Percentiles rank a stretch among this genome's conserved stretches.
These are phyloP conservation scores for Sporothrix schenckii DNA, from an alignment of 2,329 filamentous ascomycete genomes.

Conservation along the genomic window DNA sequence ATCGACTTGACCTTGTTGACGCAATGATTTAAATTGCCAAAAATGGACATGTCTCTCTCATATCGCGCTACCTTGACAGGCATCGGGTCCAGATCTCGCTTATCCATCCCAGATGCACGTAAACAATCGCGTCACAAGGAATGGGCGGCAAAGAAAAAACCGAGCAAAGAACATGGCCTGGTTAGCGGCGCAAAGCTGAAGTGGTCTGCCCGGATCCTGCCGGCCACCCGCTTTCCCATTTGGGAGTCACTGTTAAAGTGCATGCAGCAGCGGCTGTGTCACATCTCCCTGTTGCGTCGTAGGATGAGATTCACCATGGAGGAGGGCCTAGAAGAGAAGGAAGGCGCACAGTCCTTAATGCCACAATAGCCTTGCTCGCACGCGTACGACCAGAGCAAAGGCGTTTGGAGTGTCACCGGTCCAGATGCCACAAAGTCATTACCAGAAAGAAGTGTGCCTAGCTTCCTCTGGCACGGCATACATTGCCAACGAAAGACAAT, in stretches of 20 bases:
- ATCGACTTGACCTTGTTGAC: not conserved
- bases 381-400: not conserved
- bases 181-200: not conserved
- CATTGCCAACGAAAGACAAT: not conserved
- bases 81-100: not conserved
- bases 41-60: slow-evolving; percentile 7
- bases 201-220: not conserved
- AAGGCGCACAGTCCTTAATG: slow-evolving; percentile 6
- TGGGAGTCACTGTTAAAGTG: slow-evolving; percentile 18
- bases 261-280: not conserved
- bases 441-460: not conserved
- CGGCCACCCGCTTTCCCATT: not conserved
- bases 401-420: not conserved
- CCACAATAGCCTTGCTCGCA: not conserved
- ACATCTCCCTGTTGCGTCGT: not conserved
- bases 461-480: slow-evolving; percentile 3
- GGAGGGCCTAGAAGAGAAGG: too few relatives aligned
- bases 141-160: not conserved
- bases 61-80: not conserved
- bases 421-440: too few relatives aligned
- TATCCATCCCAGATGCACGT: not conserved
- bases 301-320: not conserved
- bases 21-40: not conserved
- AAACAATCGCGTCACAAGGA: not conserved
- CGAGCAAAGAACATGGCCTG: not conserved